phyloP scores from a whole-genome alignment of 208 protist genomes.

The Willaertia magna region DNA sequence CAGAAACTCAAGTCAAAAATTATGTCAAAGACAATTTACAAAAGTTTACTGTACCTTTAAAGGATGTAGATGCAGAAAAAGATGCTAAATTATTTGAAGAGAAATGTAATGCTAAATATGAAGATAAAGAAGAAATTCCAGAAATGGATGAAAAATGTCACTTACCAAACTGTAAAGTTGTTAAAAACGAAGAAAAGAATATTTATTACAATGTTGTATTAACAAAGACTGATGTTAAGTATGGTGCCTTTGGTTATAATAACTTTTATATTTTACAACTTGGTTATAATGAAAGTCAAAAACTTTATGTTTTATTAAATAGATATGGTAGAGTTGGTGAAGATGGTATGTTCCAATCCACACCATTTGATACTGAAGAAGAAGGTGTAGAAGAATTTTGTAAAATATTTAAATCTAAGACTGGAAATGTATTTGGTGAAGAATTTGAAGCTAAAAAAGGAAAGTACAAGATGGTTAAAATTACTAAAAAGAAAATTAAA shows the following conservation, averaged over 20 bases:
- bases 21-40: background rate
- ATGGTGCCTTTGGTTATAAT: slow-evolving; percentile 19
- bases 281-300: slow-evolving; percentile 6
- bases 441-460: slow-evolving; percentile 11
- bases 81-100: background rate
- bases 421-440: slow-evolving; percentile 20
- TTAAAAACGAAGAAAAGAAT: background rate
- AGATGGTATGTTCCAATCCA: background rate
- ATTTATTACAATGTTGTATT: slow-evolving; percentile 14
- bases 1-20: background rate
- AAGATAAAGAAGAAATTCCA: background rate
- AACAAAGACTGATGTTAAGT: slow-evolving; percentile 14
- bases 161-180: background rate
- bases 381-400: slow-evolving; percentile 12
- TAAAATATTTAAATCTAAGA: slow-evolving; percentile 23
- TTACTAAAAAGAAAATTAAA: background rate
- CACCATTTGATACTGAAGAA: slow-evolving; percentile 4
- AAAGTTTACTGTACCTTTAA: background rate
- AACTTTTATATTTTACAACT: slow-evolving; percentile 21
- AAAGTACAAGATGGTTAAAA: slow-evolving; percentile 11
- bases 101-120: background rate
- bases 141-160: background rate
- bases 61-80: background rate
- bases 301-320: slow-evolving; percentile 19
- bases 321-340: slow-evolving; percentile 22